Evolutionary conservation across 352 stramenopile species (phyloP).

Genomic region (Pythium phragmitis): DNA sequence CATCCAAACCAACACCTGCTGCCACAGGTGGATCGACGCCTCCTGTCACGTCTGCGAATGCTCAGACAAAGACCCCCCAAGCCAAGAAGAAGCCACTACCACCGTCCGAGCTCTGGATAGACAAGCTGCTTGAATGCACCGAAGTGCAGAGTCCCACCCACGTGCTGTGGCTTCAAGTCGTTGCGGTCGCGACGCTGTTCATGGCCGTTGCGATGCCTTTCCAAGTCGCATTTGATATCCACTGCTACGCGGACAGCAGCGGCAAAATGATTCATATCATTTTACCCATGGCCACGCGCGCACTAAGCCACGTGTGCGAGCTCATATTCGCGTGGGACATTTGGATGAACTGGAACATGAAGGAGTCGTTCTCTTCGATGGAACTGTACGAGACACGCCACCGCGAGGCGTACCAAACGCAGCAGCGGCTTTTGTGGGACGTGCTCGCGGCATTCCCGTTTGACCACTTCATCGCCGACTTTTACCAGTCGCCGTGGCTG

Average conservation of each 20-base stretch:
- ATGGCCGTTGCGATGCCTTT: slow-evolving; percentile 48
- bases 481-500: slow-evolving; percentile 38
- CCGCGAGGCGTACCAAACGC: slow-evolving; percentile 34
- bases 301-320: slow-evolving; percentile 36
- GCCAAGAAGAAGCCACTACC: neutral
- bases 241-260: slow-evolving; percentile 26
- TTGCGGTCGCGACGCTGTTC: slow-evolving; percentile 43
- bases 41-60: slow-evolving; percentile 2
- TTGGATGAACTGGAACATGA: slow-evolving; percentile 49
- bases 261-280: slow-evolving; percentile 39
- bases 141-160: slow-evolving; percentile 64
- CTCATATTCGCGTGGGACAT: slow-evolving; percentile 48
- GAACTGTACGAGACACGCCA: slow-evolving; percentile 57
- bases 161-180: slow-evolving; percentile 49
- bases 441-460: slow-evolving; percentile 38
- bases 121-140: slow-evolving; percentile 39
- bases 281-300: slow-evolving; percentile 23
- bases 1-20: neutral
- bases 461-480: slow-evolving; percentile 40
- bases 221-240: slow-evolving; percentile 50
- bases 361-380: slow-evolving; percentile 33
- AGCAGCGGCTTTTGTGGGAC: slow-evolving; percentile 45
- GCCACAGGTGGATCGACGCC: neutral
- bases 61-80: neutral
- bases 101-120: slow-evolving; percentile 41